Conservation (phyloP, 106 monocot genomes). For the Dendrobium catenatum region DNA sequence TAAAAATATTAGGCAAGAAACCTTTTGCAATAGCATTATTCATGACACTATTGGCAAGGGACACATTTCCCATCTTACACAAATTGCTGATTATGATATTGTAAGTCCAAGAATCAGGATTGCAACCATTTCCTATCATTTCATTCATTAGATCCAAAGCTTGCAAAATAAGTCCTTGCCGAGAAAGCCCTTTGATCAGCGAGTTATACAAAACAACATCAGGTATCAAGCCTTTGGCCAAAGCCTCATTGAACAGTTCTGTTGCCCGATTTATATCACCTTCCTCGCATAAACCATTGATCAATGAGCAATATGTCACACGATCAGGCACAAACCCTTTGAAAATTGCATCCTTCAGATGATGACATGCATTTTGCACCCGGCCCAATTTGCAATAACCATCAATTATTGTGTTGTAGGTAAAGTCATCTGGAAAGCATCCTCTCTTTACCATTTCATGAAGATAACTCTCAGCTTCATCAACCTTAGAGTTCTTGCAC, state of each 20-base stretch:
- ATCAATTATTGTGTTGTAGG: slow-evolving; percentile 85
- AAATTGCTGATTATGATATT: slow-evolving; percentile 77
- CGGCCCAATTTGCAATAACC: slow-evolving; percentile 74
- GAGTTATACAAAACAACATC: slow-evolving; percentile 66
- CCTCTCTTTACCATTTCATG: slow-evolving; percentile 68
- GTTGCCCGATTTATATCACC: slow-evolving; percentile 74
- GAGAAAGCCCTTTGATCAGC: slow-evolving; percentile 62
- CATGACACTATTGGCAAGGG: slow-evolving; percentile 60
- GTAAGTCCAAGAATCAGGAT: slow-evolving; percentile 74
- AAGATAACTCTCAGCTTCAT: slow-evolving; percentile 63
- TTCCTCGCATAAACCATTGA: slow-evolving; percentile 72
- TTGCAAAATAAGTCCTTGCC: slow-evolving; percentile 62
- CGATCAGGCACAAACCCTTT: slow-evolving; percentile 82
- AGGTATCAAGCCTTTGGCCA: slow-evolving; percentile 36
- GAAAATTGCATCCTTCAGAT: slow-evolving; percentile 72
- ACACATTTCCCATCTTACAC: slow-evolving; percentile 79
- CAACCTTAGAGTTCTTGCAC: slow-evolving; percentile 52
- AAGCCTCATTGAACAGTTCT: slow-evolving; percentile 62
- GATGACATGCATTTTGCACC: slow-evolving; percentile 37
- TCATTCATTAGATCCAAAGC: slow-evolving; percentile 72
- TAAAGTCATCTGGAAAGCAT: slow-evolving; percentile 73
- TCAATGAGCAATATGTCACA: slow-evolving; percentile 76
- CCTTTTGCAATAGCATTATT: slow-evolving; percentile 64
- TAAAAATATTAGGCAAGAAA: slow-evolving; percentile 76
- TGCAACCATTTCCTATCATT: slow-evolving; percentile 57